Evolutionary conservation across 192 early-diverging fungal species (phyloP).

Genomic region (Podila horticola): DNA sequence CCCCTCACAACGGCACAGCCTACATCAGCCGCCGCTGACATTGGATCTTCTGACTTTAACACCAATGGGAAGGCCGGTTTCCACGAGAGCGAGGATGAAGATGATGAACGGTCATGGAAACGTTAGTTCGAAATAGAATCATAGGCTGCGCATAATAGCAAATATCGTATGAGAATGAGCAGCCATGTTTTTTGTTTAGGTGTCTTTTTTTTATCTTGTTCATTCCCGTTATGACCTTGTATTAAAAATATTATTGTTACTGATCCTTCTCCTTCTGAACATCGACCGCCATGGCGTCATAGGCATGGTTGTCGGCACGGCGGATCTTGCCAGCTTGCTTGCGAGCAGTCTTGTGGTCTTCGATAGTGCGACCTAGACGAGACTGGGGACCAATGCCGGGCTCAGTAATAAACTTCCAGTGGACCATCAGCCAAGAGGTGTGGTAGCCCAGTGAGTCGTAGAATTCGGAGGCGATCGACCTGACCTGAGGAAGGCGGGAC

Average conservation of each 20-base stretch:
- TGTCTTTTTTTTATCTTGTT: too few species aligned
- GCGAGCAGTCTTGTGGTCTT: slow-evolving; percentile 79
- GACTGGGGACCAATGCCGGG: slow-evolving; percentile 83
- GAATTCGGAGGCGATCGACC: slow-evolving; percentile 86
- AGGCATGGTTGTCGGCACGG: slow-evolving; percentile 42
- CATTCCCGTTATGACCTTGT: too few species aligned
- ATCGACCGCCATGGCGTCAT: slow-evolving; percentile 47
- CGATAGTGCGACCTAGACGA: slow-evolving; percentile 76
- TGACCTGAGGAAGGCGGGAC: slow-evolving; percentile 84
- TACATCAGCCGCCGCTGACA: too few species aligned
- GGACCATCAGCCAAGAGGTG: slow-evolving; percentile 88
- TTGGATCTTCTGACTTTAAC: neutral
- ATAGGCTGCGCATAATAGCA: neutral
- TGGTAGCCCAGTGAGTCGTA: slow-evolving; percentile 87
- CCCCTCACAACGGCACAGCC: neutral
- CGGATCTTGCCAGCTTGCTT: slow-evolving; percentile 65
- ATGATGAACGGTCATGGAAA: slow-evolving; percentile 58
- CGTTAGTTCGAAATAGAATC: slow-evolving; percentile 22
- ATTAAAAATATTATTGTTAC: neutral
- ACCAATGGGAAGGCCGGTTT: neutral
- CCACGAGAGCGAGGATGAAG: slow-evolving; percentile 42
- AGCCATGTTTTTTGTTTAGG: too few species aligned
- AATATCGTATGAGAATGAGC: too few species aligned
- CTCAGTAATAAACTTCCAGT: slow-evolving; percentile 84
- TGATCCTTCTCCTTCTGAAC: slow-evolving; percentile 29